These are phyloP conservation scores for Quercus berberidifolia DNA, from an alignment of 306 rosid genomes.

Conservation along the genomic window DNA sequence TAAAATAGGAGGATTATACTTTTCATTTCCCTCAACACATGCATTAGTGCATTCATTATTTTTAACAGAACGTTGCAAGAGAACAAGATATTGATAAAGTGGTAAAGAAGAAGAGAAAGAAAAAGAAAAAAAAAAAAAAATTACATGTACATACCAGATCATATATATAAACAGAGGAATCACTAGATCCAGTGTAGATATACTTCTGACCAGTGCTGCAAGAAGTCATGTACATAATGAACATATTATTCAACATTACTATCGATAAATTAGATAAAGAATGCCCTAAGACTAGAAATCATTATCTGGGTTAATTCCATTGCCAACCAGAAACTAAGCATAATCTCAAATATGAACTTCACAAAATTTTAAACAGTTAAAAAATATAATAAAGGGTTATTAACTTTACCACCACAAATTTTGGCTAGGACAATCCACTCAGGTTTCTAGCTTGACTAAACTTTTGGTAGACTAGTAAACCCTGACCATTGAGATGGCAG, in stretches of 20 bases:
- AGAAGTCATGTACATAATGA: conserved; percentile 15
- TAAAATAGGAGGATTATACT: too few relatives aligned
- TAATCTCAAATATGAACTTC: neutral
- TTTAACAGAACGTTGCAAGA: neutral
- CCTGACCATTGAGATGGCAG: too few relatives aligned
- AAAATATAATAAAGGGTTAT: too few relatives aligned
- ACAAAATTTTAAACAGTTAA: too few relatives aligned
- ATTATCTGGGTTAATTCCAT: neutral
- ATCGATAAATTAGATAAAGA: conserved; percentile 9
- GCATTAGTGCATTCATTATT: neutral
- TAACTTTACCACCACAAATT: too few relatives aligned
- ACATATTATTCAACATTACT: conserved; percentile 12
- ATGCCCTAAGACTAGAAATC: neutral
- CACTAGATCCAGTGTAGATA: conserved; percentile 88
- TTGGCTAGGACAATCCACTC: too few relatives aligned
- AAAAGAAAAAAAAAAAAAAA: neutral
- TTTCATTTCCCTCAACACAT: too few relatives aligned
- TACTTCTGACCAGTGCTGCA: conserved; percentile 98
- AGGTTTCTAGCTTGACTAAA: too few relatives aligned
- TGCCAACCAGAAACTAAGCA: neutral
- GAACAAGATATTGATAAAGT: neutral
- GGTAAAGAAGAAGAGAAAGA: neutral
- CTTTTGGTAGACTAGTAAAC: too few relatives aligned
- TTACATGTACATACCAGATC: conserved; percentile 69
- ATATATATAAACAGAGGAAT: conserved; percentile 66